Base-by-base conservation (phyloP, 2,329 filamentous ascomycete species). In the Tolypocladium pustulatum region DNA sequence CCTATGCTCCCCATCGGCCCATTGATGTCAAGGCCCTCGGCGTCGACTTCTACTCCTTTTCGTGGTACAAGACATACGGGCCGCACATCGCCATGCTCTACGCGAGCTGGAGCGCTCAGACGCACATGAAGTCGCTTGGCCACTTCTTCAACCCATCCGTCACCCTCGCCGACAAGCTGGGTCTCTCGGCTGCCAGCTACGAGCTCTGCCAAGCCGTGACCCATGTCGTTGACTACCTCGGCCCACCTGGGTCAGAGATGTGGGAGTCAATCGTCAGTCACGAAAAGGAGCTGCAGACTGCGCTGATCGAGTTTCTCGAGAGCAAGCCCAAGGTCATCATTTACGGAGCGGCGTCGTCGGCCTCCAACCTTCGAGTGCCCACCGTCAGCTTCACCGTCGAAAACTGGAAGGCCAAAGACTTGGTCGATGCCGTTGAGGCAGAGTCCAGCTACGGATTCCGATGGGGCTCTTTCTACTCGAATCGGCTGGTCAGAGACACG, bases 51-150 rank as follows among this genome's bases (percentile, higher is more conserved):
- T 93, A 92, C 69, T 74, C 79, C n/a, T 90, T 92, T 67, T 86
- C 81, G 0, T 92, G 88, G 89, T 92, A 92, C 73, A 93, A 93
- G 69, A 83, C 91, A 1, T 92, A 88, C 67, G 89, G 89, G 0
- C 89, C 89, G 1, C 89, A 92, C 64, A 78, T 91, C 1, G 80
- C 88, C 0, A 81, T 87, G 62, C 74, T 93, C 1, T 93, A 90
- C 67, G 87, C 81, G 6, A 82, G 82, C 30, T 75, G 75, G 5
- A 66, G 71, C 0, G 84, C 83, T 0, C 83, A 87, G 60, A 66
- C 78, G 20, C 70, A 78, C 54, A 75, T 91, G 58, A 72, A 72
- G 5, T 81, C 83, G 0, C 64, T 78, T 0, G 81, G 82, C 0
- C 87, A 90, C 67, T 89, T 81, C 73, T 91, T 91, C 76, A 89